Base-by-base conservation (phyloP, 805 yeast species). In the Kodamaea jinghongensis region DNA sequence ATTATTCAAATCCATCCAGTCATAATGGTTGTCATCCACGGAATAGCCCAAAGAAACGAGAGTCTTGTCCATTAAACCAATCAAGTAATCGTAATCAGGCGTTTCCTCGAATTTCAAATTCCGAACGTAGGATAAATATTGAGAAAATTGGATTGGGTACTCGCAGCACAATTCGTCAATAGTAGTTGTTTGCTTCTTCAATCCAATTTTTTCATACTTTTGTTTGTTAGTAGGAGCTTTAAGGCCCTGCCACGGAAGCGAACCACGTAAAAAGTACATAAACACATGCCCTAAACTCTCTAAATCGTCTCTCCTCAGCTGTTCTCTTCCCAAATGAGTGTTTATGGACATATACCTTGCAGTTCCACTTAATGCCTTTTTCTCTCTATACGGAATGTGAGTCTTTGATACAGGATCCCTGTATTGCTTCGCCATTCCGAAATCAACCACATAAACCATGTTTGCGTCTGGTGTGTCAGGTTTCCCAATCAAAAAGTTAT, bases 331-430 rank as follows among this genome's bases (percentile, higher is more conserved):
- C 54, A 93, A 70, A 65, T 93, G 99, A 7, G 99, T 93, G 68
- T 93, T 93, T 50, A 93, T 90, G 22, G 95, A 84, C 97, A 93
- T 93, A 68, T 93, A 93, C 55, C 99, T 75, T n/a, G 98, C 99
- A 2, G 99, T 93, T 36, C 99, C 99, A 61, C 96, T 85, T 48
- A 93, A 71, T 4, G 96, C 87, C 66, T 93, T 93, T 63, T 90
- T 87, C 63, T 93, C 99, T 54, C 98, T 76, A 65, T 90, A 93
- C 23, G 99, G 98, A 49, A 93, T 93, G 64, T 93, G 99, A 57
- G 83, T 85, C 57, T 88, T 88, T 9, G 98, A 84, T 63, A 87
- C 85, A 39, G 98, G 97, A 67, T 93, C 99, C 59, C 98, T 80
- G 66, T 90, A 93, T 58, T 87, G 95, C 65, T 93, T 93, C 22